Base-by-base conservation (phyloP, 352 stramenopile species). In the Saprolegnia parasitica region DNA sequence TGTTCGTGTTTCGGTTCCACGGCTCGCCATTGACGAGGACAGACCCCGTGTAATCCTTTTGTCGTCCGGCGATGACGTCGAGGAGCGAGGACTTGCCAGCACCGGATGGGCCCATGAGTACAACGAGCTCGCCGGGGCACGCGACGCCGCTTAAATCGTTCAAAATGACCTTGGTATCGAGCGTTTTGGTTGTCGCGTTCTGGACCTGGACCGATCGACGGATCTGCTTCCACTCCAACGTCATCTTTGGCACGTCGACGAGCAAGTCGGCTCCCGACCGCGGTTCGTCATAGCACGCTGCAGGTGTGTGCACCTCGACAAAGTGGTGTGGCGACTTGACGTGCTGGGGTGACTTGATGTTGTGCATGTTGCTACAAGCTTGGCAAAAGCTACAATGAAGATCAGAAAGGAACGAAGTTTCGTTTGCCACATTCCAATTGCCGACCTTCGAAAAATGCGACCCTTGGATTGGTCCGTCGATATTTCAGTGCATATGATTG, bases 31-130 rank as follows among this genome's bases (percentile, higher is more conserved):
- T 88, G 26, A 98, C 76, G 1, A 55, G 73, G 39, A 89, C 85
- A 0, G 56, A 72, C 23, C 85, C 81, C 39, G 83, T 76, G 5
- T 91, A 87, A 9, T 76, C 76, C 16, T 72, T 83, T 64, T 98
- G 98, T 42, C 93, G 79, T 15, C 92, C 76, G 0, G 94, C 89
- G 60, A 99, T 91, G 23, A 97, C 95, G 80, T 98, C 93, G 9
- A 97, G 83, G 8, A 98, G 81, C 1, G 93, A 97, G n/a, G 89
- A 97, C 73, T 98, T 98, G 13, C 91, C 90, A 37, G 87, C 83
- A 15, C 86, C 85, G 0, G 77, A 86, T 0, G 78, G 79, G 18
- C 84, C 86, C 78, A 90, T 89, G 67, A 94, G 78, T 16, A 85
- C 81, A 15, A 90, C 67, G 1, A 91, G 72, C 23, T 84, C 74